Conservation (phyloP, 1,284 basidiomycete genomes). For the Ustilago nuda region DNA sequence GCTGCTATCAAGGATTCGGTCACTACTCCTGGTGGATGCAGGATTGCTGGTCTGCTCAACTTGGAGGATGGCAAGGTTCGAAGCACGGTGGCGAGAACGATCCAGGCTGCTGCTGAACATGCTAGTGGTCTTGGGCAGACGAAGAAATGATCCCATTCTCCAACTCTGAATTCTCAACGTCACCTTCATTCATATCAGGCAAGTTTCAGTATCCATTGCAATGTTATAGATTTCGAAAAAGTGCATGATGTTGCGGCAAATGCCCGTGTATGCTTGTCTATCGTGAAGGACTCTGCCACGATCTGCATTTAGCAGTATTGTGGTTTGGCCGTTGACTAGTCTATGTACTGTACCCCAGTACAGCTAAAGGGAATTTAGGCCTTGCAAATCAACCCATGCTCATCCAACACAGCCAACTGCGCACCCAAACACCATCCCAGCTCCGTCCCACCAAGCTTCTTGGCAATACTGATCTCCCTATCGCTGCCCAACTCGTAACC, state of each 20-base stretch:
- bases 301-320: neutral
- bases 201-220: neutral
- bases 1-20: constrained; percentile 98
- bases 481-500: constrained; percentile 72
- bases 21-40: constrained; percentile 98
- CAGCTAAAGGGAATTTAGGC: neutral
- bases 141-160: constrained; percentile 26
- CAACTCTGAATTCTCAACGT: neutral
- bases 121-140: constrained; percentile 63
- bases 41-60: constrained; percentile 93
- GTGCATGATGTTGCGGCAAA: neutral
- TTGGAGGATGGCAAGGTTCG: constrained; percentile 94
- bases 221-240: constrained; percentile 8
- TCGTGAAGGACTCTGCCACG: neutral
- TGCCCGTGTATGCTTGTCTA: constrained; percentile 8
- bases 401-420: constrained; percentile 60
- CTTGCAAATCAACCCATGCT: constrained; percentile 60
- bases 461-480: constrained; percentile 74
- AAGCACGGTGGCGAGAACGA: constrained; percentile 93
- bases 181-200: neutral
- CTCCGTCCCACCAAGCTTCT: constrained; percentile 90
- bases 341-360: neutral
- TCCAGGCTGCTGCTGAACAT: constrained; percentile 75
- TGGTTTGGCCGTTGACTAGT: neutral
- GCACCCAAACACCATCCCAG: constrained; percentile 94